phyloP scores from a whole-genome alignment of 2,329 filamentous ascomycete genomes.

The Fusarium xylarioides region DNA sequence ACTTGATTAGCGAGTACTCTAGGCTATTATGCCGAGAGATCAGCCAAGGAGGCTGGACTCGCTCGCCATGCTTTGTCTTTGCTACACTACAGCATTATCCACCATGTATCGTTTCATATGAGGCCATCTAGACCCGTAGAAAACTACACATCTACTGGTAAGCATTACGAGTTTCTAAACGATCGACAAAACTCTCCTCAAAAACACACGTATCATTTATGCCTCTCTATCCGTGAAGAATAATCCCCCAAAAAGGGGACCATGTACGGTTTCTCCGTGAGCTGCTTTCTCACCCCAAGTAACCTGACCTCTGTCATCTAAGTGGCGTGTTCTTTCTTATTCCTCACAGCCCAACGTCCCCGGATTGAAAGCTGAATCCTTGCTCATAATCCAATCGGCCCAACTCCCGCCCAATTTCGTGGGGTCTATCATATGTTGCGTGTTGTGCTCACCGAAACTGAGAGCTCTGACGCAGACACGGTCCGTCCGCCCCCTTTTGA shows the following conservation, averaged over 20 bases:
- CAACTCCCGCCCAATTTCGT: conserved; percentile 20
- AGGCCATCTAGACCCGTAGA: conserved; percentile 15
- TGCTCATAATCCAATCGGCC: conserved; percentile 28
- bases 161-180: neutral
- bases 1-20: neutral
- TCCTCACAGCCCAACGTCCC: conserved; percentile 7
- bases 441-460: conserved; percentile 32
- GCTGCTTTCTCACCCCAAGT: conserved; percentile 35
- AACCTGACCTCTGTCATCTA: conserved; percentile 28
- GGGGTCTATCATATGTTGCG: conserved; percentile 7
- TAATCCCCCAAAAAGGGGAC: neutral
- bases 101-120: neutral
- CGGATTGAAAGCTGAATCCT: conserved; percentile 5
- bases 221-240: neutral
- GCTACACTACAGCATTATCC: neutral
- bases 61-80: neutral
- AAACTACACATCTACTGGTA: neutral
- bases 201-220: neutral
- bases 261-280: conserved; percentile 32
- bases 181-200: neutral
- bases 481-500: conserved; percentile 31
- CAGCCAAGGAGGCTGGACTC: neutral
- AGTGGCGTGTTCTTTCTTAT: conserved; percentile 36
- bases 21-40: neutral
- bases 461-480: conserved; percentile 22